Conservation (phyloP, 768 basidiomycete species). For the Cytidiella melzeri region DNA sequence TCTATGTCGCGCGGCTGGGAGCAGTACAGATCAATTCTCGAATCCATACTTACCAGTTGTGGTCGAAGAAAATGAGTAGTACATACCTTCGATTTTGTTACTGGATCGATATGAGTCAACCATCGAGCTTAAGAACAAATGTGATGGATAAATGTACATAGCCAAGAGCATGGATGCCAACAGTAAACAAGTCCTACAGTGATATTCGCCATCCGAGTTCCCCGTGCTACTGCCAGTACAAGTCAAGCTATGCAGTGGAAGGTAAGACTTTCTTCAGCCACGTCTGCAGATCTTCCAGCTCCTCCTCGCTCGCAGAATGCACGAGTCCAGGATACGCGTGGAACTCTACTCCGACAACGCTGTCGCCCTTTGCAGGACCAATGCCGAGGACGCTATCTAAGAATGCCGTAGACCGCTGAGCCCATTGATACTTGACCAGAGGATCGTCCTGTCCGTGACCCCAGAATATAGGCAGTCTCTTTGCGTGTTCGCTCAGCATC, state of each 20-base stretch:
- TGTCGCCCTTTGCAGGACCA: conserved; percentile 30
- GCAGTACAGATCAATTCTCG: no score
- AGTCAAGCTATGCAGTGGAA: not conserved
- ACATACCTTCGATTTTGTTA: no score
- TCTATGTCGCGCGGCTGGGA: not conserved
- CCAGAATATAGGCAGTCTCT: conserved; percentile 74
- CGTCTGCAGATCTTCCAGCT: conserved; percentile 60
- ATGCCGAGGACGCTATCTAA: conserved; percentile 52
- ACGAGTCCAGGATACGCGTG: conserved; percentile 60
- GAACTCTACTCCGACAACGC: conserved; percentile 56
- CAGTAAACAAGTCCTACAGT: not conserved
- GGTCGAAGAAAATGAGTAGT: no score
- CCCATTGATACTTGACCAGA: conserved; percentile 55
- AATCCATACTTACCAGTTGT: no score
- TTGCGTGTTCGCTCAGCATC: conserved; percentile 57
- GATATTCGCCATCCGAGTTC: not conserved
- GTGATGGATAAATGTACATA: no score
- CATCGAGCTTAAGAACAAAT: no score
- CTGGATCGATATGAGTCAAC: no score
- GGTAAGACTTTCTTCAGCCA: conserved; percentile 42
- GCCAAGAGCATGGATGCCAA: not conserved
- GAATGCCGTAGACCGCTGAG: conserved; percentile 48
- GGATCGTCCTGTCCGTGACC: conserved; percentile 78
- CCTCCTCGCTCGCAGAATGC: conserved; percentile 59
- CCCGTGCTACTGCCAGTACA: no score